Evolutionary conservation across 805 yeast genomes (phyloP), one percentile per base, ranked within the genome.

Genomic region (Ogataea ganodermae): DNA sequence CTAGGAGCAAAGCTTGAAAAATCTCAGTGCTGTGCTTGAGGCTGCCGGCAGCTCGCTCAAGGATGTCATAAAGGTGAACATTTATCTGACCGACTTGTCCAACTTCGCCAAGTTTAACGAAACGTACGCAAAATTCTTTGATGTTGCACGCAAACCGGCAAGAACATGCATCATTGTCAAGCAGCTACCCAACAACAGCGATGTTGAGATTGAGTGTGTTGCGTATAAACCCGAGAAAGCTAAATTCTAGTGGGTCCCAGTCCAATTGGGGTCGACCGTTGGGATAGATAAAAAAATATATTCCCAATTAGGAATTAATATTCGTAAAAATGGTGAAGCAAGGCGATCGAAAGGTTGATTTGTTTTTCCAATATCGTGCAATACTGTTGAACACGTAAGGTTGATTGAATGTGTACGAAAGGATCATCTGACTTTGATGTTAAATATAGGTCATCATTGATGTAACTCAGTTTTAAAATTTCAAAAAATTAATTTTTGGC

Each of bases 191-290:
- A 26, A 16, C 23, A 26, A 26, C 17, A 38, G 33, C 16, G 42
- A 38, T 18, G 42, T 38, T 16, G 42, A 38, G 31, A 38, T 38
- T 23, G 42, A 38, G 12, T 38, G 42, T 27, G 32, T 38, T 14
- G 32, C 32, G 2, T 38, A 38, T 24, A 38, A 17, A 12, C 42
- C 42, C 6, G 42, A 38, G 17, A 38, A 38, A 33, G 42, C 42
- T 16, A 38, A 38, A 24, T 18, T 38, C 3, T 38, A 26, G 30
- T 22, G 13, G 28, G n/a, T n/a, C n/a, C n/a, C n/a, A n/a, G n/a
- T n/a, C n/a, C n/a, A n/a, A n/a, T n/a, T n/a, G n/a, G n/a, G n/a
- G n/a, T n/a, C n/a, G n/a, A n/a, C n/a, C n/a, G n/a, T n/a, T n/a
- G n/a, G 16, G 33, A n/a, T 14, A 30, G n/a, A n/a, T n/a, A 30